Evolutionary conservation across 495 filamentous ascomycete species (phyloP).

Genomic region (Penicillium simplicissimum): DNA sequence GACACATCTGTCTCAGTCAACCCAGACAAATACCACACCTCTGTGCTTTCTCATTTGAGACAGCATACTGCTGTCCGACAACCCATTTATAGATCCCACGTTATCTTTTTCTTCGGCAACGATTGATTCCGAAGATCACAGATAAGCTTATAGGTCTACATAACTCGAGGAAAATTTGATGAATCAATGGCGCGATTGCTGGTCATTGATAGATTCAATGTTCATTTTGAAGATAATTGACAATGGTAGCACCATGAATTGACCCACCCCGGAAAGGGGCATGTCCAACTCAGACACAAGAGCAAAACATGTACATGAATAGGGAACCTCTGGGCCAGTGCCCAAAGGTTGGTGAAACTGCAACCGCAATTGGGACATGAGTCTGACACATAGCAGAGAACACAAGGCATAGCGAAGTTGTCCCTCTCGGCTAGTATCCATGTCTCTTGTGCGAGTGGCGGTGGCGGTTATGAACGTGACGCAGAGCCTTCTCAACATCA

Average conservation of each 20-base stretch:
- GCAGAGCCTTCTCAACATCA: conserved; percentile 14
- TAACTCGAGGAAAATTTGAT: no score
- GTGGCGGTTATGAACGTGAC: conserved; percentile 29
- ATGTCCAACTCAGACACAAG: conserved; percentile 11
- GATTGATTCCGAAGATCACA: neutral
- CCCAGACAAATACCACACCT: no score
- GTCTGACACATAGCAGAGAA: conserved; percentile 4
- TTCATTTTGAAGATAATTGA: conserved; percentile 21
- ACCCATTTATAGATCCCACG: neutral
- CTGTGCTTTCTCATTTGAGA: neutral
- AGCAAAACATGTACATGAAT: conserved; percentile 28
- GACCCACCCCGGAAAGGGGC: conserved; percentile 11
- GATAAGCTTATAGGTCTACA: no score
- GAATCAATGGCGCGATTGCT: no score
- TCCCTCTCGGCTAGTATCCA: conserved; percentile 10
- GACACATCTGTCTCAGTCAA: conserved; percentile 3
- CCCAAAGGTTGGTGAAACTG: conserved; percentile 12
- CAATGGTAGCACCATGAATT: conserved; percentile 23
- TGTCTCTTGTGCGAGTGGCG: conserved; percentile 25
- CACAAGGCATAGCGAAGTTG: conserved; percentile 16
- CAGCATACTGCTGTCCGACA: conserved; percentile 9
- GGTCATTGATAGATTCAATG: conserved; percentile 20
- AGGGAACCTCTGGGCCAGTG: conserved; percentile 5
- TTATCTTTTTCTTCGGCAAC: neutral
- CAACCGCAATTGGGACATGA: neutral